Evolutionary conservation across 2,329 filamentous ascomycete genomes (phyloP).

Genomic region (Talaromyces sp.): DNA sequence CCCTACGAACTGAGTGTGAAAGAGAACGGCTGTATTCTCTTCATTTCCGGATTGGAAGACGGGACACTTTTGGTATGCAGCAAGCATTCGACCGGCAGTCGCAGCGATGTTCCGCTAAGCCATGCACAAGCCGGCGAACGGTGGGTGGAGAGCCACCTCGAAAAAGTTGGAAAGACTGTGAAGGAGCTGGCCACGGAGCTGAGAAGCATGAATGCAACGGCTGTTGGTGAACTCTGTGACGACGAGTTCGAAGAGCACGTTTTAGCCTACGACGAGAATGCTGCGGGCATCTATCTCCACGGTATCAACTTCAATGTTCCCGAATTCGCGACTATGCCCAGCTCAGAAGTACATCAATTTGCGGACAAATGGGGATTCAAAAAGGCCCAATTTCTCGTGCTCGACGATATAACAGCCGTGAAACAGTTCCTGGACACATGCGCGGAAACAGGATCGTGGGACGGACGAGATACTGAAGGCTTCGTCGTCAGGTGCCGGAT

Average conservation of each 20-base stretch:
- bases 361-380: conserved; percentile 91
- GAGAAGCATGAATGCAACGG: conserved; percentile 77
- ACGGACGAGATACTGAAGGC: conserved; percentile 88
- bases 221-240: conserved; percentile 93
- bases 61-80: conserved; percentile 92
- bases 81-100: conserved; percentile 88
- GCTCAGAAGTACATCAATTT: conserved; percentile 77
- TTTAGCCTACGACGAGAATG: conserved; percentile 74
- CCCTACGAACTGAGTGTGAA: conserved; percentile 96
- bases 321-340: conserved; percentile 80
- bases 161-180: conserved; percentile 68
- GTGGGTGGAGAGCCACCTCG: conserved; percentile 76
- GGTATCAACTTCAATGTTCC: conserved; percentile 96
- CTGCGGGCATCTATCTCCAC: conserved; percentile 88
- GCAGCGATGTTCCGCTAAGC: conserved; percentile 65
- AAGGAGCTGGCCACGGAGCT: conserved; percentile 72
- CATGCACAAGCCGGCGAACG: conserved; percentile 79
- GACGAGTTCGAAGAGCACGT: conserved; percentile 97
- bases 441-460: conserved; percentile 82
- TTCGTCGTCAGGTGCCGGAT: conserved; percentile 90
- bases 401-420: conserved; percentile 67
- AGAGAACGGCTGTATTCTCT: conserved; percentile 99
- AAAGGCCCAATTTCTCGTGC: conserved; percentile 73
- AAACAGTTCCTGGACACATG: conserved; percentile 76
- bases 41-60: conserved; percentile 85